phyloP scores from a whole-genome alignment of 306 rosid species.

The Purshia tridentata region DNA sequence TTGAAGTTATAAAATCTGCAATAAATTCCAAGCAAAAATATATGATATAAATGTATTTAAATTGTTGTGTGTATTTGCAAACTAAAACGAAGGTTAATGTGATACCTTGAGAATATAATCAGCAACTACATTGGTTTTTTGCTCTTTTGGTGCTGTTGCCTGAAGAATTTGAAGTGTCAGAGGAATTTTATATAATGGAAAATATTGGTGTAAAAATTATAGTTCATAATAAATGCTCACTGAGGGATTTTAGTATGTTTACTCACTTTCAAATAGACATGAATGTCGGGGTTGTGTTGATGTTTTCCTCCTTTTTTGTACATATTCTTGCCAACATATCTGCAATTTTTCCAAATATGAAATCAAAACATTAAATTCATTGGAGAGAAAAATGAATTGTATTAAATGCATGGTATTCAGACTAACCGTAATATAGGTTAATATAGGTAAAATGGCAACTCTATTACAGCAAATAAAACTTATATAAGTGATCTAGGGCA shows the following conservation, averaged over 20 bases:
- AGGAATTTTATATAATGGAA: conserved; percentile 8
- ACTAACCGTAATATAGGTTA: conserved; percentile 48
- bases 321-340: conserved; percentile 72
- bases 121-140: conserved; percentile 67
- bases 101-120: conserved; percentile 85
- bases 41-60: not conserved
- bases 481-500: not conserved
- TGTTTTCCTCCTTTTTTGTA: conserved; percentile 73
- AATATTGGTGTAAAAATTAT: too few relatives aligned
- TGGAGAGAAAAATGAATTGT: not conserved
- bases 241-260: not conserved
- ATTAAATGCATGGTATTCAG: not conserved
- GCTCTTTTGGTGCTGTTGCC: conserved; percentile 94
- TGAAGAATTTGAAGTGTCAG: conserved; percentile 36
- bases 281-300: conserved; percentile 83
- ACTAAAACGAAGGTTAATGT: conserved; percentile 9
- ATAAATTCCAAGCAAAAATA: conserved; percentile 11
- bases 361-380: not conserved
- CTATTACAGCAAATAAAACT: conserved; percentile 35
- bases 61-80: not conserved
- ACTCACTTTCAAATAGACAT: conserved; percentile 73
- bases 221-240: too few relatives aligned
- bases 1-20: conserved; percentile 87
- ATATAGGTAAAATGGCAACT: too few relatives aligned
- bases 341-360: conserved; percentile 28